Base-by-base conservation (phyloP, 2,329 filamentous ascomycete genomes). In the Cercospora sp. region DNA sequence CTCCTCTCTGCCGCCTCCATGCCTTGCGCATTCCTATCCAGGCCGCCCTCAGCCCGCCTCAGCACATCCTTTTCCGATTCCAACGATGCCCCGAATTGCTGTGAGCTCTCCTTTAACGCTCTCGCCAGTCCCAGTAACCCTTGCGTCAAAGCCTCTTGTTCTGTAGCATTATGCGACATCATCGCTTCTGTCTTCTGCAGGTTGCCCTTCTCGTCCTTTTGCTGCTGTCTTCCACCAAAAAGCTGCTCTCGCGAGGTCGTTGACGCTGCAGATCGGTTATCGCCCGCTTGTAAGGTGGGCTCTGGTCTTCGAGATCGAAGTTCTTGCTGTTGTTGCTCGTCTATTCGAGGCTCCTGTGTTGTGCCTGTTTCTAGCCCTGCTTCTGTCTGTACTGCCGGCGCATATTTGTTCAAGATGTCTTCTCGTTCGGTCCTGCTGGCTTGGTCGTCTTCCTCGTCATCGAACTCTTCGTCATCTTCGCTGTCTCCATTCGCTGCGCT, bases 51-150 rank as follows among this genome's bases (percentile, higher is more conserved):
- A 1, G 94, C 92, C 10, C 89, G 85, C 66, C 86, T 84, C 20
- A 97, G 81, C 3, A 94, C 84, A 36, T 90, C 88, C 77, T 92
- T 91, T 73, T 89, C 87, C 73, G 91, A 88, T 69, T 93, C 91
- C 13, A 97, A 84, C 1, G 89, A 88, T 5, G 84, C 82, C 23
- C 89, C 86, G 80, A 97, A 95, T 3, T 87, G 84, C 64, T 90
- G 82, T 3, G 92, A 91, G 42, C 89, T 91, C 59, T 87, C 82
- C 78, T 96, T 97, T 45, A 97, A 86, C 60, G 91, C 87, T 23
- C 86, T 83, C 0, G 94, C 94, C 81, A 97, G 91, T 55, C 86
- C 83, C 23, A 97, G 84, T n/a, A 98, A 89, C 7, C 91, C 94
- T 42, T 87, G 85, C 0, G 94, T 94, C 3, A 98, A 85, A 36